Conservation (phyloP, 23 red algal genomes). For the Gracilaria gracilis region DNA sequence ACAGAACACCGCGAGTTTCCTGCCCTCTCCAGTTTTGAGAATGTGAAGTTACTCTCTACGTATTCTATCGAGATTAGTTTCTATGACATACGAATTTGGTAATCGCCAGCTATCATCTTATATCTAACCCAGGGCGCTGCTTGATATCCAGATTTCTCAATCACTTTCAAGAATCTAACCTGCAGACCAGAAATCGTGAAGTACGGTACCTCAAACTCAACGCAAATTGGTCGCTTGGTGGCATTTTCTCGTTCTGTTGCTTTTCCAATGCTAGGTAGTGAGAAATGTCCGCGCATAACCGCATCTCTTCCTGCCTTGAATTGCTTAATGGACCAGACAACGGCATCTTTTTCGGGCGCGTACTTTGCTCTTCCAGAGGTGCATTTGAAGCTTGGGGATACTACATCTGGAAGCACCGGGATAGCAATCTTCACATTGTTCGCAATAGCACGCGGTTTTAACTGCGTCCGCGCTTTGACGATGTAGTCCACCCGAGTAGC, state of each 20-base stretch:
- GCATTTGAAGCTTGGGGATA: slow-evolving; percentile 86
- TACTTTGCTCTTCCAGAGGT: slow-evolving; percentile 94
- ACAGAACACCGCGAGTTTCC: too few species aligned
- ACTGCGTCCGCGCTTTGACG: slow-evolving; percentile 92
- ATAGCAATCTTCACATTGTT: slow-evolving; percentile 92
- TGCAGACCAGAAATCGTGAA: slow-evolving; percentile 95
- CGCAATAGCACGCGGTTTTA: slow-evolving; percentile 81
- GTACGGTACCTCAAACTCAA: slow-evolving; percentile 98
- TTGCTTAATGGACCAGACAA: slow-evolving; percentile 94
- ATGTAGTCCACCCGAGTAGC: slow-evolving; percentile 88
- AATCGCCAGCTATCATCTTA: slow-evolving; percentile 90
- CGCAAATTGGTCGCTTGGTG: slow-evolving; percentile 82
- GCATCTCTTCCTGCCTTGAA: slow-evolving; percentile 90
- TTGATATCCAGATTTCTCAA: slow-evolving; percentile 85
- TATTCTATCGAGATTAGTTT: slow-evolving; percentile 7
- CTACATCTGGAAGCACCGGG: slow-evolving; percentile 92
- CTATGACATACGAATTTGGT: slow-evolving; percentile 87
- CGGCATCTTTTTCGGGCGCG: slow-evolving; percentile 85
- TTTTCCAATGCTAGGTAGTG: slow-evolving; percentile 84
- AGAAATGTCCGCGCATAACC: slow-evolving; percentile 87
- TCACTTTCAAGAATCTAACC: slow-evolving; percentile 96
- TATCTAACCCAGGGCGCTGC: slow-evolving; percentile 98
- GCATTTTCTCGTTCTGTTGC: slow-evolving; percentile 69
- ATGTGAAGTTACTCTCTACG: neutral
- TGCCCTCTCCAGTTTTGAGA: too few species aligned